Base-by-base conservation (phyloP, 2,329 filamentous ascomycete genomes). In the Drechslerella dactyloides region DNA sequence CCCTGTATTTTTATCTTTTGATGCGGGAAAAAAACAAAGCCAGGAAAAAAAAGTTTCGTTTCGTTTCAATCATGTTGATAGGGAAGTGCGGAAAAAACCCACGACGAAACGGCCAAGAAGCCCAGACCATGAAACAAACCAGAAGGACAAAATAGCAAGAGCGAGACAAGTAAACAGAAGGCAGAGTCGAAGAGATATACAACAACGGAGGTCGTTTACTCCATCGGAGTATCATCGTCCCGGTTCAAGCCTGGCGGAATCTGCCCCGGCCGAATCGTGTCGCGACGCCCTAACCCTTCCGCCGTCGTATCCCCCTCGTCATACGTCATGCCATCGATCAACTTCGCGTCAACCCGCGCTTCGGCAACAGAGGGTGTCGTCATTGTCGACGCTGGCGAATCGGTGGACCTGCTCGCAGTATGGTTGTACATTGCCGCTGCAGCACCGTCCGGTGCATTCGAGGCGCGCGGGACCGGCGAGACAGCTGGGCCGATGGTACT, bases 311-410 rank as follows among this genome's bases (percentile, higher is more conserved):
- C 73, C 0, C 72, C 75, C 17, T 76, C 75, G 60, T 77, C 76
- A 42, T 76, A 76, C n/a, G 75, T 76, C 75, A 77, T 76, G 19
- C 75, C 75, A 64, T 74, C 74, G 44, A 77, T 75, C 61, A 77
- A 50, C 46, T 75, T 76, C 4, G 76, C 76, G 61, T 75, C 73
- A 46, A 65, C 69, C 48, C 75, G 74, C n/a, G 73, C 73, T 33
- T 76, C 72, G 8, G 69, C 50, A 37, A 73, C 73, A 11, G 74
- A 75, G 11, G 60, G 74, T 1, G 75, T 76, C 13, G 75, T 76
- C 46, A 74, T 40, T 2, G 65, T 75, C 55, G 68, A 72, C 19
- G 68, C 60, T 35, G 68, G 68, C 27, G 68, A 72, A 58, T 72
- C 68, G 60, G 68, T 57, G 50, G 68, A 72, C 44, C 68, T 59